phyloP scores from a whole-genome alignment of 768 basidiomycete species.

The Favolaschia claudopus region DNA sequence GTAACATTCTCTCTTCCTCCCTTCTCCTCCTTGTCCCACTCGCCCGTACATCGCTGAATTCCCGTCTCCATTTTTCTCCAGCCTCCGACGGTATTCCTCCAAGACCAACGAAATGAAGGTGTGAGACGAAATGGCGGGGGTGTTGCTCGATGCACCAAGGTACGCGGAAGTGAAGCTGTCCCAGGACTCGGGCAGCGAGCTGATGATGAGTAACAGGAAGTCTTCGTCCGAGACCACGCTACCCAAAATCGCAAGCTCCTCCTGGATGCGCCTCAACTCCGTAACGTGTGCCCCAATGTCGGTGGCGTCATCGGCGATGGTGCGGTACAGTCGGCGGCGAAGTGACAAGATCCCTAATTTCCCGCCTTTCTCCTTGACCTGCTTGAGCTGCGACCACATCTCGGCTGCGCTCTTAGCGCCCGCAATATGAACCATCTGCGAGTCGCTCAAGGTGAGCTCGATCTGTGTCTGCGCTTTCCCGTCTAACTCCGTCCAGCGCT shows the following conservation, averaged over 20 bases:
- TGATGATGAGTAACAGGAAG: constrained; percentile 14
- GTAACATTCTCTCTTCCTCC: constrained; percentile 27
- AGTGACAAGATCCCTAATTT: constrained; percentile 8
- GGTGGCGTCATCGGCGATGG: constrained; percentile 15
- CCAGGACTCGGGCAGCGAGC: constrained; percentile 13
- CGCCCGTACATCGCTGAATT: constrained; percentile 3
- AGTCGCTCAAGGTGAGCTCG: constrained; percentile 11
- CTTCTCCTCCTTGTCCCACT: background rate
- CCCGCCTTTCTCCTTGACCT: constrained; percentile 15
- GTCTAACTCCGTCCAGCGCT: constrained; percentile 3
- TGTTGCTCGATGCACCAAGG: constrained; percentile 5
- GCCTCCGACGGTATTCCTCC: constrained; percentile 4
- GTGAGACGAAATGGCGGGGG: background rate
- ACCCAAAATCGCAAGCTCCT: constrained; percentile 3
- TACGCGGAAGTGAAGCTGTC: constrained; percentile 13
- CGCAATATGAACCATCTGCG: constrained; percentile 13
- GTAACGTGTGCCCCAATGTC: constrained; percentile 8
- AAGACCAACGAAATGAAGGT: constrained; percentile 12
- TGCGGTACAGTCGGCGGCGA: constrained; percentile 19
- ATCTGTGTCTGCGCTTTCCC: constrained; percentile 8
- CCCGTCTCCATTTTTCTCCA: background rate
- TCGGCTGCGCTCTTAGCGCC: constrained; percentile 13
- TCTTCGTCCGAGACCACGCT: constrained; percentile 12
- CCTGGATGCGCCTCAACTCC: constrained; percentile 7
- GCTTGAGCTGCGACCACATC: constrained; percentile 17